Conservation (phyloP, 163 green algal species). For the Chloromonas sp. region DNA sequence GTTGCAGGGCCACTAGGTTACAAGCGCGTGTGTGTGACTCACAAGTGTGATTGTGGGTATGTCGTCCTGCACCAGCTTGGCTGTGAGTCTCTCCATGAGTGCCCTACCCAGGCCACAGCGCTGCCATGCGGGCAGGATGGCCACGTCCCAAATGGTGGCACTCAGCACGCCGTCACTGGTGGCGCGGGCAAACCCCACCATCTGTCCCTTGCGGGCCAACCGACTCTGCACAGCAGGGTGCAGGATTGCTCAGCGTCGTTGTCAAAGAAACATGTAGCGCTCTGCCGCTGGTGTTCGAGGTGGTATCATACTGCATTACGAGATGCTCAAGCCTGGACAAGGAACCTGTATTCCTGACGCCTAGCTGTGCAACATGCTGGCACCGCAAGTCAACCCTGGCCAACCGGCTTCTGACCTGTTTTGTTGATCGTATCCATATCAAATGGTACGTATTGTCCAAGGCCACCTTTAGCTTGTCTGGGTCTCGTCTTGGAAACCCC, state of each 20-base stretch:
- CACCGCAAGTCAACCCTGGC: too few species aligned
- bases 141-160: slow-evolving; percentile 87
- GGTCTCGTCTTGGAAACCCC: slow-evolving; percentile 73
- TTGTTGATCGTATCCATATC: slow-evolving; percentile 64
- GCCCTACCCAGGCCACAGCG: slow-evolving; percentile 63
- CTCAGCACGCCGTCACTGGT: slow-evolving; percentile 70
- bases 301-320: background rate
- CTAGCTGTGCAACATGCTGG: too few species aligned
- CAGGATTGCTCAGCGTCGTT: too few species aligned
- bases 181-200: slow-evolving; percentile 80
- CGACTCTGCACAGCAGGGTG: slow-evolving; percentile 18
- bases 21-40: too few species aligned
- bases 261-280: background rate
- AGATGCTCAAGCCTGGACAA: background rate
- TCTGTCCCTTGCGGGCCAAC: slow-evolving; percentile 57
- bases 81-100: slow-evolving; percentile 74
- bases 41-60: slow-evolving; percentile 70
- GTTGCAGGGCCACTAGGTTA: too few species aligned
- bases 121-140: slow-evolving; percentile 75
- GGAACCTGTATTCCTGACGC: too few species aligned
- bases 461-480: slow-evolving; percentile 52
- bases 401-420: slow-evolving; percentile 5
- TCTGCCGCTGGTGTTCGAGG: background rate
- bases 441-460: slow-evolving; percentile 74
- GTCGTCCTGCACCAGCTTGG: slow-evolving; percentile 55